A percentile compares a stretch with the other conserved stretches of the same genome.
Evolutionary conservation across 1,284 basidiomycete genomes (phyloP).

Genomic region (Dichomitus squalens): DNA sequence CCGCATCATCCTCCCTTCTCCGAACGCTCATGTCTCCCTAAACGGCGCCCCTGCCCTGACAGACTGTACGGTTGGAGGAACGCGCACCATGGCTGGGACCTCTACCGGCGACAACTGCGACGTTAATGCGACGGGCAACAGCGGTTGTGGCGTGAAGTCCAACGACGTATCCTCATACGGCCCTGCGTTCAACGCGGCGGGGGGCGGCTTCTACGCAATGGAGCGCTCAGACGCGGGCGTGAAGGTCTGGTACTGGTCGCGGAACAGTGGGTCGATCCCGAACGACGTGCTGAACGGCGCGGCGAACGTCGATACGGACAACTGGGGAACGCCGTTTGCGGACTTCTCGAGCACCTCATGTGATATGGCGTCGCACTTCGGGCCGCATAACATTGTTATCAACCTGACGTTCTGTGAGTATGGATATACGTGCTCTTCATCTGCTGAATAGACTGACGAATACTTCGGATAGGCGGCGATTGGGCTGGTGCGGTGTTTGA

Average conservation of each 20-base stretch:
- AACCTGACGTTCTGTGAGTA: constrained; percentile 45
- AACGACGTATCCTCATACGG: constrained; percentile 48
- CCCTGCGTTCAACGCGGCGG: constrained; percentile 54
- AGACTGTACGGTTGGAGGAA: constrained; percentile 64
- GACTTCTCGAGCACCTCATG: no score
- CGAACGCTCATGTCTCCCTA: not conserved
- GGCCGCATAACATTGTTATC: no score
- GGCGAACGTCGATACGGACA: constrained; percentile 44
- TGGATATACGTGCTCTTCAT: not conserved
- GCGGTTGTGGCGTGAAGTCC: constrained; percentile 60
- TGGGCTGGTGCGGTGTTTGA: constrained; percentile 53
- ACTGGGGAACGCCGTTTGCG: no score
- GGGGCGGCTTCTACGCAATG: constrained; percentile 58
- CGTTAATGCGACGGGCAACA: constrained; percentile 51
- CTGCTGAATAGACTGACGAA: not conserved
- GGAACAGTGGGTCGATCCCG: constrained; percentile 44
- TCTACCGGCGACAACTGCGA: constrained; percentile 48
- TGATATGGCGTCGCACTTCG: no score
- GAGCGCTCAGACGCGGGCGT: constrained; percentile 52
- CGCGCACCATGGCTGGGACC: constrained; percentile 46
- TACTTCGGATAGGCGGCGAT: constrained; percentile 40
- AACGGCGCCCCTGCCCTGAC: not conserved
- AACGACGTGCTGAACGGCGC: constrained; percentile 46
- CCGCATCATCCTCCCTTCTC: not conserved
- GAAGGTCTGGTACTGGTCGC: constrained; percentile 64